A percentile compares a stretch with the other conserved stretches of the same genome.
These are phyloP conservation scores for Neospora caninum DNA, from an alignment of 169 alveolate genomes.

Conservation along the genomic window DNA sequence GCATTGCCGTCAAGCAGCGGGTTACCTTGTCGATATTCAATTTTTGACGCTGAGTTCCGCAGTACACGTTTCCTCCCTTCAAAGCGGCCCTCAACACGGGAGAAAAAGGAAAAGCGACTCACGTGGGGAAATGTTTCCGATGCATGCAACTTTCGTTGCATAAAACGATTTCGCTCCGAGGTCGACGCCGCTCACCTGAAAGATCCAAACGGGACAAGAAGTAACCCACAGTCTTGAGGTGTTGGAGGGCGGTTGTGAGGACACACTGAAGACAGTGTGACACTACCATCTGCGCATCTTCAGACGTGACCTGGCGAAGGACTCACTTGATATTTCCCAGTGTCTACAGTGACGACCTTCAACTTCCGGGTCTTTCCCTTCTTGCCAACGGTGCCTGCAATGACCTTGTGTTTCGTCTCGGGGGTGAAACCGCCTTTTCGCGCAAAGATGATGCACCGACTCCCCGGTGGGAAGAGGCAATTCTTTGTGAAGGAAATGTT, in stretches of 20 bases:
- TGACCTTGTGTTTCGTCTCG: background rate
- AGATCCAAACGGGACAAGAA: background rate
- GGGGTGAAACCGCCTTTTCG: conserved; percentile 44
- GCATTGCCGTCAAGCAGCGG: background rate
- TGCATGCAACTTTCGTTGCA: conserved; percentile 9
- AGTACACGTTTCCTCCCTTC: too few species aligned
- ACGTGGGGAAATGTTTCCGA: conserved; percentile 19
- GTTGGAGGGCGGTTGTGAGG: too few species aligned
- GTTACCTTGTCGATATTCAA: too few species aligned
- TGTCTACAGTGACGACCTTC: conserved; percentile 22
- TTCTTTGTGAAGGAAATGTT: conserved; percentile 14
- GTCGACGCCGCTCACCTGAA: conserved; percentile 13
- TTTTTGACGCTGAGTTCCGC: too few species aligned
- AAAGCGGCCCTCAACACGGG: too few species aligned
- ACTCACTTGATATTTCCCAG: conserved; percentile 31
- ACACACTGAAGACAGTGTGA: too few species aligned
- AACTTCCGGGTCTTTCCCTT: conserved; percentile 23
- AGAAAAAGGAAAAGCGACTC: background rate
- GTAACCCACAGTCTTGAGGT: background rate
- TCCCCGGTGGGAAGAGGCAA: conserved; percentile 40
- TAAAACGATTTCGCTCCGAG: background rate
- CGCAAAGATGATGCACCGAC: conserved; percentile 20
- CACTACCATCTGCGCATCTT: too few species aligned
- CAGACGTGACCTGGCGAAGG: background rate
- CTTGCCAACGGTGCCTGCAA: conserved; percentile 6